Percentiles rank a stretch among this genome's conserved stretches.
phyloP scores from a whole-genome alignment of 108 stramenopile genomes.

The Epipyxis sp. region DNA sequence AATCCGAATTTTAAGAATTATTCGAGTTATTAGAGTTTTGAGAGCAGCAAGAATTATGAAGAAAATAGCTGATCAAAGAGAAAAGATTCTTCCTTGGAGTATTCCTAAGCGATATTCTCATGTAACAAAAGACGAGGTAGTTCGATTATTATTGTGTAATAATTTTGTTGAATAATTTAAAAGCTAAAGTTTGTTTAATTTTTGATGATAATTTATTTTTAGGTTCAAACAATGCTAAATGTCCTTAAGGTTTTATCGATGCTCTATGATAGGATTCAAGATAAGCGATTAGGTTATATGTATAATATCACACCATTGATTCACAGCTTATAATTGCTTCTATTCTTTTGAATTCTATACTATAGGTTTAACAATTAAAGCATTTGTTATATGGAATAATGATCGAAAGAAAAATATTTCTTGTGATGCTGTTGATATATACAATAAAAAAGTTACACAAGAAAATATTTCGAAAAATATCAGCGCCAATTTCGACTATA shows the following conservation, averaged over 20 bases:
- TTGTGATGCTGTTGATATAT: conserved; percentile 3
- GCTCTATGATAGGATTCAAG: conserved; percentile 27
- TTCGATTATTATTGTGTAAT: too few species aligned
- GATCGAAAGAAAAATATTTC: neutral
- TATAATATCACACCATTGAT: neutral
- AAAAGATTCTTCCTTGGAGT: too few species aligned
- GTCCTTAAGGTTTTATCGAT: conserved; percentile 7
- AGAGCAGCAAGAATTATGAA: too few species aligned
- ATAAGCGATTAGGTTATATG: conserved; percentile 2
- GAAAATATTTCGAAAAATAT: conserved; percentile 1
- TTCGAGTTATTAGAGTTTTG: conserved; percentile 8
- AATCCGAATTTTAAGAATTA: neutral
- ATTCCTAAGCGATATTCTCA: neutral
- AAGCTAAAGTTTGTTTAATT: too few species aligned
- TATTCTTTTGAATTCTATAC: too few species aligned
- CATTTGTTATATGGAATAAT: conserved; percentile 3
- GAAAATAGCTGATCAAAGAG: too few species aligned
- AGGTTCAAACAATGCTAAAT: neutral
- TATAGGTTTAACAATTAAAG: neutral
- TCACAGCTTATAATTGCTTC: too few species aligned
- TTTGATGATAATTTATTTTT: too few species aligned
- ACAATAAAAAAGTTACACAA: neutral
- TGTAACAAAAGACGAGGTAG: too few species aligned
- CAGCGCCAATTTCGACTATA: neutral
- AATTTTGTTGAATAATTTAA: too few species aligned